phyloP scores from a whole-genome alignment of 2,329 filamentous ascomycete species.

The Colletotrichum agaves region DNA sequence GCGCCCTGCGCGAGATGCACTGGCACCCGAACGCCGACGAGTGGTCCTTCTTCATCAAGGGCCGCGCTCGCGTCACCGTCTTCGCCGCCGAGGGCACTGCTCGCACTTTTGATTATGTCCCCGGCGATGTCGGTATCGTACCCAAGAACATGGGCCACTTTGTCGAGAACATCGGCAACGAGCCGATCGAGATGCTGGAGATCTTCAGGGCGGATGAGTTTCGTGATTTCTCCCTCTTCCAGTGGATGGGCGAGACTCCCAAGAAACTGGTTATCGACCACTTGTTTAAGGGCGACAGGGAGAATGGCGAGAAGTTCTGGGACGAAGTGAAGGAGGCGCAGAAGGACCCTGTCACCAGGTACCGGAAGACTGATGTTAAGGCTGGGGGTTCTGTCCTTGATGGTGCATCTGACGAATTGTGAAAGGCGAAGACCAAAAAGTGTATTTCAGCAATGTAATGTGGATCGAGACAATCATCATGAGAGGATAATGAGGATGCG shows the following conservation, averaged over 20 bases:
- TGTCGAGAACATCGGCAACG: slow-evolving; percentile 83
- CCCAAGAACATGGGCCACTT: slow-evolving; percentile 83
- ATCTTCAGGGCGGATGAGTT: slow-evolving; percentile 79
- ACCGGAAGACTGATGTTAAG: background rate
- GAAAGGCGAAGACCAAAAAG: background rate
- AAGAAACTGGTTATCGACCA: slow-evolving; percentile 73
- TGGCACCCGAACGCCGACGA: slow-evolving; percentile 85
- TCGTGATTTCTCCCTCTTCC: slow-evolving; percentile 77
- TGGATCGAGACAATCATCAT: background rate
- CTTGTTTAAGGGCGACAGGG: slow-evolving; percentile 69
- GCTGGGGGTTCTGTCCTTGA: background rate
- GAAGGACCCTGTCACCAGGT: slow-evolving; percentile 64
- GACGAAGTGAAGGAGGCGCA: slow-evolving; percentile 69
- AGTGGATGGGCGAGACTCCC: slow-evolving; percentile 81
- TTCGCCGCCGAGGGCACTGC: slow-evolving; percentile 77
- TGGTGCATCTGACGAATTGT: slow-evolving; percentile 26
- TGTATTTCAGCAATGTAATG: background rate
- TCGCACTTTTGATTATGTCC: slow-evolving; percentile 79
- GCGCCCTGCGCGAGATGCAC: slow-evolving; percentile 81
- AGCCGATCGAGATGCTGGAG: slow-evolving; percentile 80
- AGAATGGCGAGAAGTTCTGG: slow-evolving; percentile 71
- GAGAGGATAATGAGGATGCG: too few species aligned
- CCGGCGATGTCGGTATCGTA: slow-evolving; percentile 82
- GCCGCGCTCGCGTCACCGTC: slow-evolving; percentile 78
- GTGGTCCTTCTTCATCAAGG: slow-evolving; percentile 82